phyloP scores from a whole-genome alignment of 495 filamentous ascomycete species.

The Durotheca rogersii region DNA sequence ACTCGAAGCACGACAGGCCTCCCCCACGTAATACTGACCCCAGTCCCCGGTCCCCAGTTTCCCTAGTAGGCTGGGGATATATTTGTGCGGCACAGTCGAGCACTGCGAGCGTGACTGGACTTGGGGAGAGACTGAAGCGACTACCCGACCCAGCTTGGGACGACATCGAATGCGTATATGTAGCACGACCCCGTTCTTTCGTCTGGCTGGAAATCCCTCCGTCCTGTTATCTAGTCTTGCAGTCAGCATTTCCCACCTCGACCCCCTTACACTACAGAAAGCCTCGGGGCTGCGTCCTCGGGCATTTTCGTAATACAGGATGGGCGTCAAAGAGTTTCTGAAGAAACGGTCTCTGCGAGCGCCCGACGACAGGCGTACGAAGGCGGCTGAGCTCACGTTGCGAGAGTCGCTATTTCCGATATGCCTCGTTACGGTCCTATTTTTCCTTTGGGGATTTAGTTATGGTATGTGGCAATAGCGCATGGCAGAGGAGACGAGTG shows the following conservation, averaged over 20 bases:
- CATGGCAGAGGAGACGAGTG: constrained; percentile 33
- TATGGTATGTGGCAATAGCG: constrained; percentile 56
- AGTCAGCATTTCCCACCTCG: constrained; percentile 3
- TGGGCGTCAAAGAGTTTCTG: constrained; percentile 38
- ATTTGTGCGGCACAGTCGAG: constrained; percentile 5
- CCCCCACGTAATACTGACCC: constrained; percentile 20
- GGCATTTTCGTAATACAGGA: constrained; percentile 15
- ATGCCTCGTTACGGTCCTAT: constrained; percentile 67
- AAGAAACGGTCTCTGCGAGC: constrained; percentile 42
- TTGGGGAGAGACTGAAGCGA: background rate
- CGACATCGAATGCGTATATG: constrained; percentile 6
- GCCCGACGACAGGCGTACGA: constrained; percentile 51
- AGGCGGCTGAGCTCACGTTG: constrained; percentile 59
- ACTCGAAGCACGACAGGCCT: constrained; percentile 11
- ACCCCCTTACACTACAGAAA: constrained; percentile 4
- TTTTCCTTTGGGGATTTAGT: constrained; percentile 84
- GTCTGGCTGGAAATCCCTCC: constrained; percentile 6
- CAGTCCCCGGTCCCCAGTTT: constrained; percentile 7
- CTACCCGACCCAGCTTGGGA: background rate
- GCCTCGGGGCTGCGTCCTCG: constrained; percentile 43
- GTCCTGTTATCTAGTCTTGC: constrained; percentile 10
- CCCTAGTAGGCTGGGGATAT: constrained; percentile 1
- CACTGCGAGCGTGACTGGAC: background rate
- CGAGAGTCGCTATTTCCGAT: constrained; percentile 54
- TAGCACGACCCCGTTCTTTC: constrained; percentile 6